A percentile compares a stretch with the other conserved stretches of the same genome.
These are phyloP conservation scores for Leccinum fibrillosum DNA, from an alignment of 768 basidiomycete genomes.

Conservation along the genomic window DNA sequence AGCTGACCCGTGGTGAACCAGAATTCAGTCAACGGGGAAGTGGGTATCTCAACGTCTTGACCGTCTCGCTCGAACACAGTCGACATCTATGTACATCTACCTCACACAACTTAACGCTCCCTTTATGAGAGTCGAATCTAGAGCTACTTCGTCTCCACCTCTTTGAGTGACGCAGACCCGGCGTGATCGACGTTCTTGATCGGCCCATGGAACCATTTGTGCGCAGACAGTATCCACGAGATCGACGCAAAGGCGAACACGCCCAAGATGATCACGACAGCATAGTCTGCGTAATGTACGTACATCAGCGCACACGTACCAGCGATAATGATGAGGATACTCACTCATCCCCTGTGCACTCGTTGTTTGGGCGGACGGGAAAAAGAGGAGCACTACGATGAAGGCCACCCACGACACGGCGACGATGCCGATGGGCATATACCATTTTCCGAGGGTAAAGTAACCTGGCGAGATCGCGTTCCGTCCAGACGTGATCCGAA, in stretches of 20 bases:
- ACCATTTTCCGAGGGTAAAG: conserved; percentile 61
- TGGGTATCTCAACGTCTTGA: neutral
- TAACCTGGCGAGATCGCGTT: conserved; percentile 54
- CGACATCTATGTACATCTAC: neutral
- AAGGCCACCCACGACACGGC: conserved; percentile 68
- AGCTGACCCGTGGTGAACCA: neutral
- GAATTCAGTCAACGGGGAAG: too few relatives aligned
- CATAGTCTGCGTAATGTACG: conserved; percentile 50
- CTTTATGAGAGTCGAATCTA: neutral
- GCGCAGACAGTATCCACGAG: conserved; percentile 67
- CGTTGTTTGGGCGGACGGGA: conserved; percentile 44
- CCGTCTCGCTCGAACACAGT: neutral
- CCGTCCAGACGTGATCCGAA: conserved; percentile 68
- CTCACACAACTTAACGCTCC: neutral
- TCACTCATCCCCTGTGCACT: conserved; percentile 53
- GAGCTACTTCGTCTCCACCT: conserved; percentile 12
- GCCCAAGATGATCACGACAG: conserved; percentile 60
- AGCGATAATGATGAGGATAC: conserved; percentile 18
- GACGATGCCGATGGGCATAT: conserved; percentile 53
- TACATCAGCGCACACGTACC: neutral
- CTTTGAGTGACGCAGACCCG: conserved; percentile 1
- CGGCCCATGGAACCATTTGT: conserved; percentile 70
- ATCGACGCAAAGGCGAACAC: conserved; percentile 63
- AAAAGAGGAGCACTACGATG: conserved; percentile 55
- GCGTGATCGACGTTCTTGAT: conserved; percentile 44